Conservation (phyloP, 164 flowering plant species). For the Kalanchoe fedtschenkoi region DNA sequence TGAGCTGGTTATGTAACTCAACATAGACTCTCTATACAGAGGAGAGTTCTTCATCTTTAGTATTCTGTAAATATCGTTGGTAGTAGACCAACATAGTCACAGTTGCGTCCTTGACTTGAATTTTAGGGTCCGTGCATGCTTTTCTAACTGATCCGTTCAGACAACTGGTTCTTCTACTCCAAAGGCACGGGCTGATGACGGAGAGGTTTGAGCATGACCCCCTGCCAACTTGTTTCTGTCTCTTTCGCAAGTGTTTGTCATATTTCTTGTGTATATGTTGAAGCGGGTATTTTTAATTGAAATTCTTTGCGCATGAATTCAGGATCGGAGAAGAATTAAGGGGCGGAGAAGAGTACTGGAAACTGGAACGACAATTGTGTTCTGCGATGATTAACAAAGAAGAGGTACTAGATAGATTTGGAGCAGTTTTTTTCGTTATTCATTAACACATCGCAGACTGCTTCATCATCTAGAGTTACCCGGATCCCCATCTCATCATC, state of each 20-base stretch:
- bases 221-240: neutral
- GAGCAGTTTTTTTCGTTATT: neutral
- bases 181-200: slow-evolving; percentile 48
- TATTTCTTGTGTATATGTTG: neutral
- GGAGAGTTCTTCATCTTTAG: neutral
- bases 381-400: slow-evolving; percentile 28
- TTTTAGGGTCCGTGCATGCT: slow-evolving; percentile 24
- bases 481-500: neutral
- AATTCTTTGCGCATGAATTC: neutral
- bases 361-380: slow-evolving; percentile 79
- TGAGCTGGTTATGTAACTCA: no score
- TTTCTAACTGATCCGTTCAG: slow-evolving; percentile 45
- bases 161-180: slow-evolving; percentile 43
- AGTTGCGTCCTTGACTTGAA: neutral
- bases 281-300: neutral
- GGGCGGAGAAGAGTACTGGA: slow-evolving; percentile 82
- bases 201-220: slow-evolving; percentile 42
- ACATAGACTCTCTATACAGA: no score
- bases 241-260: neutral
- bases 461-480: neutral
- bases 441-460: neutral
- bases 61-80: neutral
- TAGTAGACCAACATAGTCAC: neutral
- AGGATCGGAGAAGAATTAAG: slow-evolving; percentile 62
- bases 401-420: slow-evolving; percentile 27